Percentiles rank a stretch among this genome's conserved stretches.
phyloP scores from a whole-genome alignment of 1,284 basidiomycete genomes.

The Takashimella koratensis region DNA sequence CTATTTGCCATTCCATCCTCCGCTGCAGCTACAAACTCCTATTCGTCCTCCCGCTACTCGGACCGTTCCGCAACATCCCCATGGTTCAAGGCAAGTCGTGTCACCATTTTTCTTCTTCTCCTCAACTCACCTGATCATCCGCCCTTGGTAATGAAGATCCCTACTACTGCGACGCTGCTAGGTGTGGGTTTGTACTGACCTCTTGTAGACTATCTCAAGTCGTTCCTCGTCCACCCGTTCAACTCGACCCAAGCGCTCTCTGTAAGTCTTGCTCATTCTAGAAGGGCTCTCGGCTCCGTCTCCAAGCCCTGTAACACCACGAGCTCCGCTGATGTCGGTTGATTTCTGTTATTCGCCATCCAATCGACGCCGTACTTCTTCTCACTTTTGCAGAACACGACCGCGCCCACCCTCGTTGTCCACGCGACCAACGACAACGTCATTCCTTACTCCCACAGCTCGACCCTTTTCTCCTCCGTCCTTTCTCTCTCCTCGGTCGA shows the following conservation, averaged over 20 bases:
- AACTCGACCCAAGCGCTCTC: conserved; percentile 26
- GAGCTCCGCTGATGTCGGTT: too few species aligned
- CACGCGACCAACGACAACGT: conserved; percentile 79
- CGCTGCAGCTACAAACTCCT: conserved; percentile 15
- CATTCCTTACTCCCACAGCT: conserved; percentile 72
- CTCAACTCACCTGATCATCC: too few species aligned
- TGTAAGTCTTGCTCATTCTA: conserved; percentile 20
- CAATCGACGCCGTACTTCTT: too few species aligned
- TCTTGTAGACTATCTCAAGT: conserved; percentile 30
- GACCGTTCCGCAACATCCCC: conserved; percentile 30
- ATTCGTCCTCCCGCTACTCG: conserved; percentile 33
- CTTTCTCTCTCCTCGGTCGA: conserved; percentile 2
- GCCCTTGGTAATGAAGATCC: too few species aligned
- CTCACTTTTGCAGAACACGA: conserved; percentile 53
- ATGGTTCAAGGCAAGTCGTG: conserved; percentile 22
- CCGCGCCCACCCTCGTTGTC: conserved; percentile 66
- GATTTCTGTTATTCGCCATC: too few species aligned
- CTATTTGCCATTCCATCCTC: too few species aligned
- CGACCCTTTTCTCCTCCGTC: conserved; percentile 66
- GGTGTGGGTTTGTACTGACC: too few species aligned
- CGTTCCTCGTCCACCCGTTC: conserved; percentile 27
- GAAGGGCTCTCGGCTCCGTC: too few species aligned
- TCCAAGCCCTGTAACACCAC: too few species aligned
- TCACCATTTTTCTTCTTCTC: too few species aligned
- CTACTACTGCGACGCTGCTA: too few species aligned